Evolutionary conservation across 805 yeast species (phyloP).

Genomic region (Myxozyma geophila): DNA sequence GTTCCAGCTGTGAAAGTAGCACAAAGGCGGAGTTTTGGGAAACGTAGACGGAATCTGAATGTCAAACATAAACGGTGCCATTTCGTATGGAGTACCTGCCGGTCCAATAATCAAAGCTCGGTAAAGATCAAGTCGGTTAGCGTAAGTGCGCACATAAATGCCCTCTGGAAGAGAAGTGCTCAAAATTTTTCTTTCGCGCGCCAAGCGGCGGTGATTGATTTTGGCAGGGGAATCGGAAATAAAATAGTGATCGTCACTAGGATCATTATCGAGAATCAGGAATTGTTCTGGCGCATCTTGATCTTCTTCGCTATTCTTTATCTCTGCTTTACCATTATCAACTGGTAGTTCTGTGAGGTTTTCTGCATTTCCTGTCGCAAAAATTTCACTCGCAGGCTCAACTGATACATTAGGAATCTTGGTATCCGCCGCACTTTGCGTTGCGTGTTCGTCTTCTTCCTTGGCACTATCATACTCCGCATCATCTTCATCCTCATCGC

Average conservation of each 20-base stretch:
- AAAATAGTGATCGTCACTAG: slow-evolving; percentile 23
- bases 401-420: background rate
- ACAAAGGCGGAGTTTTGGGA: slow-evolving; percentile 30
- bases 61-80: slow-evolving; percentile 36
- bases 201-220: slow-evolving; percentile 30
- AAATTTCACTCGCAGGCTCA: background rate
- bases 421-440: background rate
- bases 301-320: slow-evolving; percentile 1
- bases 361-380: background rate
- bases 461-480: background rate
- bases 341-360: background rate
- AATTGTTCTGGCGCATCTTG: slow-evolving; percentile 16
- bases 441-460: background rate
- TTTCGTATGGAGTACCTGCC: slow-evolving; percentile 33
- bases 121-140: slow-evolving; percentile 28
- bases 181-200: slow-evolving; percentile 31
- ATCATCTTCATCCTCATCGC: background rate
- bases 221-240: background rate
- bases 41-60: slow-evolving; percentile 23
- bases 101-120: slow-evolving; percentile 34
- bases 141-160: slow-evolving; percentile 33
- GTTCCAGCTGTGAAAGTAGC: slow-evolving; percentile 36
- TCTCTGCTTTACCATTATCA: background rate
- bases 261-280: slow-evolving; percentile 25
- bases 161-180: slow-evolving; percentile 34